A percentile compares a stretch with the other conserved stretches of the same genome.
Evolutionary conservation across 169 alveolate genomes (phyloP).

Genomic region (Theileria parva): DNA sequence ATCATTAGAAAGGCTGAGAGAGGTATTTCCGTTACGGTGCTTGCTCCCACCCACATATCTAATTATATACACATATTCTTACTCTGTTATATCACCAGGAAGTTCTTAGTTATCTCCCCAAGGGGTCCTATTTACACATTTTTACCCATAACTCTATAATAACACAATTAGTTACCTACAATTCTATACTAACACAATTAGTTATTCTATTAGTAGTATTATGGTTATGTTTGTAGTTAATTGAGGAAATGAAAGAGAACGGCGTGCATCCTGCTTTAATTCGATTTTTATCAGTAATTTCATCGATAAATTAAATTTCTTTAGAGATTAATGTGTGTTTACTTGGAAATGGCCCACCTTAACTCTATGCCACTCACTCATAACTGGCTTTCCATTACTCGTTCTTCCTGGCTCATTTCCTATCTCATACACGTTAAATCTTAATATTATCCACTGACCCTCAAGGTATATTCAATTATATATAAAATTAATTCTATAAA

Average conservation of each 20-base stretch:
- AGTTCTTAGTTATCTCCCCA: too few species aligned
- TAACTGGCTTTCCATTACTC: slow-evolving; percentile 41
- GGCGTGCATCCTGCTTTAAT: slow-evolving; percentile 58
- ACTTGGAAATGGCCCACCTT: slow-evolving; percentile 27
- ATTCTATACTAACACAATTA: too few species aligned
- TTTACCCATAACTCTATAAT: too few species aligned
- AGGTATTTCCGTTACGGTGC: neutral
- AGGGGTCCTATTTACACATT: too few species aligned
- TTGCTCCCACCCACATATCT: neutral
- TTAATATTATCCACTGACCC: neutral
- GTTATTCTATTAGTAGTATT: too few species aligned
- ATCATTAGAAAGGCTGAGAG: neutral
- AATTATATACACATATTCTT: too few species aligned
- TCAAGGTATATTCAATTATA: neutral
- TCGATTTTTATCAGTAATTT: slow-evolving; percentile 53
- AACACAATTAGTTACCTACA: too few species aligned
- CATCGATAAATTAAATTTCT: neutral
- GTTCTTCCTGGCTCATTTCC: slow-evolving; percentile 64
- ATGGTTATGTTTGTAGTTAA: neutral
- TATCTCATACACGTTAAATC: slow-evolving; percentile 20
- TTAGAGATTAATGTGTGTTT: slow-evolving; percentile 46
- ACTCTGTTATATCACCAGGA: too few species aligned
- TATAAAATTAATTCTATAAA: too few species aligned
- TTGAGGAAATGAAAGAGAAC: slow-evolving; percentile 46
- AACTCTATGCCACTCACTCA: slow-evolving; percentile 36